Base-by-base conservation (phyloP, 345 rosid genomes). In the Camelina hispida region DNA sequence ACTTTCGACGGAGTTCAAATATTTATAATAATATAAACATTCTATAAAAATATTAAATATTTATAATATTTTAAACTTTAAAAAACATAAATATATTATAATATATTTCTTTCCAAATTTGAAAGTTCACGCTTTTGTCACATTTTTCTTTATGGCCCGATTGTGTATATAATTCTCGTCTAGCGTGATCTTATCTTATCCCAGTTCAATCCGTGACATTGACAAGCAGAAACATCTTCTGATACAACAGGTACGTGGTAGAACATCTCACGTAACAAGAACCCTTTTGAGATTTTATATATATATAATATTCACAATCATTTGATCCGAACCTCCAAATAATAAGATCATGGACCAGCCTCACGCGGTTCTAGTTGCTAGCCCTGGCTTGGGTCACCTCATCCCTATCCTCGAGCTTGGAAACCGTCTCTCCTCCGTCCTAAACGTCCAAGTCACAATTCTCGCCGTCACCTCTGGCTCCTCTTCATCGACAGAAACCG, bases 351-450 rank as follows among this genome's bases (percentile, higher is more conserved):
- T 75, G 78, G 73, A 75, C 20, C 81, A 78, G 61, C 80, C 85
- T 43, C 90, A 83, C 40, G 76, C 69, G 9, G 73, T 80, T 2
- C 75, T 86, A 16, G 74, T 88, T 14, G 62, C 93, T 7, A 83
- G 87, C 62, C 93, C 91, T 10, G 89, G 93, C 48, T 30, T 86
- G 42, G 89, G 89, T 25, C 91, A 88, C 77, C 76, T 88, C 3
- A 87, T 87, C 74, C 93, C 96, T 0, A 58, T 75, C 35, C 56
- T 88, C 9, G 91, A 87, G 57, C 85, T 91, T 12, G 85, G 86
- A 5, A 79, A 83, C 72, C 81, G 83, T 64, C 83, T 91, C 38
- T 68, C 44, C 22, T 60, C 74, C 16, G 56, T 16, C 44, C 84
- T 70, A 44, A 72, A 79, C 68, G 55, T 83, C 50, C 23, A 82